These are phyloP conservation scores for Gymnopilus junonius DNA, from an alignment of 768 basidiomycete species.

Conservation along the genomic window DNA sequence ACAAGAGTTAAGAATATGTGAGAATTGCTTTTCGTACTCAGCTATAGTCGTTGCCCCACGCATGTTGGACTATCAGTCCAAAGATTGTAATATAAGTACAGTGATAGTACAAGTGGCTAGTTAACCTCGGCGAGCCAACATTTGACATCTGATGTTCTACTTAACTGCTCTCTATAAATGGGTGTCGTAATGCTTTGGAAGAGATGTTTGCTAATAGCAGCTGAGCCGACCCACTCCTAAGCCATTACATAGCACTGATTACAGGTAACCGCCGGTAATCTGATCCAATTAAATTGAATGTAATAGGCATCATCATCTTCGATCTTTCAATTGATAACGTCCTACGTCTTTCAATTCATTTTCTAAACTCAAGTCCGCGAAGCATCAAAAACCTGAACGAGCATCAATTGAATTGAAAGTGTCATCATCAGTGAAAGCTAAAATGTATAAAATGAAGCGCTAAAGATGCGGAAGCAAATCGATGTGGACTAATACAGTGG, in stretches of 20 bases:
- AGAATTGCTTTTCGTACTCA: not conserved
- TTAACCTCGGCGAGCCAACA: not conserved
- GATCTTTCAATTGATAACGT: slow-evolving; percentile 13
- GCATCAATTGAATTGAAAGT: slow-evolving; percentile 5
- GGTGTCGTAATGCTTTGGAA: not conserved
- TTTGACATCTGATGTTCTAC: not conserved
- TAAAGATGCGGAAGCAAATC: slow-evolving; percentile 4
- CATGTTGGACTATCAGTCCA: not conserved
- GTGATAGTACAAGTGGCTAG: not conserved
- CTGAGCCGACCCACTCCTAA: not conserved
- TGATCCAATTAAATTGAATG: slow-evolving; percentile 29
- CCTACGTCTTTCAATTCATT: slow-evolving; percentile 22
- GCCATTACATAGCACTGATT: not conserved
- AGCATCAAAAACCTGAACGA: slow-evolving; percentile 18
- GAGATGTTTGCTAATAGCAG: not conserved
- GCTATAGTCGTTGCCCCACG: not conserved
- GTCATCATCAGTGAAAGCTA: slow-evolving; percentile 5
- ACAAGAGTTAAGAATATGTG: not conserved
- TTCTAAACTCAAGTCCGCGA: slow-evolving; percentile 9
- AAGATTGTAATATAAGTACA: not conserved
- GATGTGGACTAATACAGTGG: slow-evolving; percentile 10
- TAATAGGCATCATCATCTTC: too few relatives aligned
- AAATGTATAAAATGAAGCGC: slow-evolving; percentile 7
- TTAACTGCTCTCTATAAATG: not conserved
- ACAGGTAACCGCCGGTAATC: slow-evolving; percentile 23